phyloP scores from a whole-genome alignment of 805 yeast species.

The Candida krabiensis region DNA sequence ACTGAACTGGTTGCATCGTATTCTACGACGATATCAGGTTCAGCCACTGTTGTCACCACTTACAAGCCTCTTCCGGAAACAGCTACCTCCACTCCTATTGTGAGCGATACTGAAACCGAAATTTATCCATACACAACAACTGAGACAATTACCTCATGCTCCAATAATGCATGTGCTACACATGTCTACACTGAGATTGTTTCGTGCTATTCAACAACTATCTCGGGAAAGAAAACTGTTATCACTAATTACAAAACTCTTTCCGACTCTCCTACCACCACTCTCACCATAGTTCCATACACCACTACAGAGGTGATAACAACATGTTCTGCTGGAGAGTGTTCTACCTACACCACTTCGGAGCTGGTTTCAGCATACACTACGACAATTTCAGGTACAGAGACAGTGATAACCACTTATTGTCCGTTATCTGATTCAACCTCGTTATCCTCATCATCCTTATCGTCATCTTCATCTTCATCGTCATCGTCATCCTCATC shows the following conservation, averaged over 20 bases:
- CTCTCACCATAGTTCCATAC: constrained; percentile 7
- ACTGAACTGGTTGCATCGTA: constrained; percentile 27
- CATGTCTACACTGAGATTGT: constrained; percentile 13
- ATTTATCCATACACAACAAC: constrained; percentile 6
- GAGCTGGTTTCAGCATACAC: constrained; percentile 25
- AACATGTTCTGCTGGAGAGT: constrained; percentile 13
- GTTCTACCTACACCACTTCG: constrained; percentile 16
- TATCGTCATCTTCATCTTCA: constrained; percentile 6
- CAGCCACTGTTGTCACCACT: constrained; percentile 13
- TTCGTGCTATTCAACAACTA: constrained; percentile 13
- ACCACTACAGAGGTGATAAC: constrained; percentile 19
- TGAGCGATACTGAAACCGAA: too few relatives aligned
- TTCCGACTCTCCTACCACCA: constrained; percentile 7
- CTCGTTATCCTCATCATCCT: too few relatives aligned
- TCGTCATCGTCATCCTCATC: constrained; percentile 9
- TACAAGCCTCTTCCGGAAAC: constrained; percentile 2
- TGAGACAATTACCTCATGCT: constrained; percentile 10
- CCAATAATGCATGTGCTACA: constrained; percentile 8
- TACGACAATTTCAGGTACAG: constrained; percentile 17
- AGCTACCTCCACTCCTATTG: too few relatives aligned
- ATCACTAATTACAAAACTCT: constrained; percentile 22
- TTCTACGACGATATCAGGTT: constrained; percentile 20
- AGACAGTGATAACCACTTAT: constrained; percentile 23
- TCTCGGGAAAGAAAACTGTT: constrained; percentile 13
- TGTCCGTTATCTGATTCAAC: constrained; percentile 14